Conservation (phyloP, 2,329 filamentous ascomycete species). For the Sporothrix mexicana region DNA sequence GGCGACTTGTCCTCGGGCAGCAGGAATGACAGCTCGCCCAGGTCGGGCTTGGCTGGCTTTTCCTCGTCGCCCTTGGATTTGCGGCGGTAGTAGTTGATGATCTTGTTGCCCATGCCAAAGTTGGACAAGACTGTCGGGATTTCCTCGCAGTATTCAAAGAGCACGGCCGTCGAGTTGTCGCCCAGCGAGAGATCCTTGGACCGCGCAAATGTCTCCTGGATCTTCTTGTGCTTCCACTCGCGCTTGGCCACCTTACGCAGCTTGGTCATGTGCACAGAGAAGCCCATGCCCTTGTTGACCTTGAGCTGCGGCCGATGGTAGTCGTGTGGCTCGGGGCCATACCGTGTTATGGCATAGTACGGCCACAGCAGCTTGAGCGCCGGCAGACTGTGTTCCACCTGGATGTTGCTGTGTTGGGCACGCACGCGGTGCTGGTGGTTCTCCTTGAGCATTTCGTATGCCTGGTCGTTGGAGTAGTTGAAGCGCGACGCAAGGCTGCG, state of each 20-base stretch:
- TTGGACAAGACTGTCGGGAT: conserved; percentile 90
- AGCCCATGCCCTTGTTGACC: conserved; percentile 70
- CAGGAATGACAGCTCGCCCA: conserved; percentile 87
- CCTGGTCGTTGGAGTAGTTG: conserved; percentile 95
- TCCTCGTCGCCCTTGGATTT: conserved; percentile 79
- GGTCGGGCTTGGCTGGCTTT: conserved; percentile 75
- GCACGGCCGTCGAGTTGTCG: conserved; percentile 85
- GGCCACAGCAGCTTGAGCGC: conserved; percentile 91
- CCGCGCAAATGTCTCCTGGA: conserved; percentile 76
- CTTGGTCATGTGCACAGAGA: conserved; percentile 73
- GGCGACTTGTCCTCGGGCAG: conserved; percentile 94
- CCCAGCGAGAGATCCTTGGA: conserved; percentile 84
- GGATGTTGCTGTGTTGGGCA: conserved; percentile 86
- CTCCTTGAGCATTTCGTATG: conserved; percentile 93
- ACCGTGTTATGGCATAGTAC: conserved; percentile 89
- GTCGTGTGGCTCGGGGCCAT: conserved; percentile 70
- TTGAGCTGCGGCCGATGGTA: conserved; percentile 83
- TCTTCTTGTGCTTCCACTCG: conserved; percentile 77
- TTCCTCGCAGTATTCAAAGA: conserved; percentile 96
- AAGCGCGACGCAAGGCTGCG: conserved; percentile 81
- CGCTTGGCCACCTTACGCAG: conserved; percentile 76
- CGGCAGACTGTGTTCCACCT: conserved; percentile 93
- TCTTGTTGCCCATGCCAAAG: conserved; percentile 94
- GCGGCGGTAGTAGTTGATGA: conserved; percentile 96
- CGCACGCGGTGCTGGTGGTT: conserved; percentile 96